Percentiles rank a stretch among this genome's conserved stretches.
phyloP scores from a whole-genome alignment of 257 asterid genomes.

The Plantago major region DNA sequence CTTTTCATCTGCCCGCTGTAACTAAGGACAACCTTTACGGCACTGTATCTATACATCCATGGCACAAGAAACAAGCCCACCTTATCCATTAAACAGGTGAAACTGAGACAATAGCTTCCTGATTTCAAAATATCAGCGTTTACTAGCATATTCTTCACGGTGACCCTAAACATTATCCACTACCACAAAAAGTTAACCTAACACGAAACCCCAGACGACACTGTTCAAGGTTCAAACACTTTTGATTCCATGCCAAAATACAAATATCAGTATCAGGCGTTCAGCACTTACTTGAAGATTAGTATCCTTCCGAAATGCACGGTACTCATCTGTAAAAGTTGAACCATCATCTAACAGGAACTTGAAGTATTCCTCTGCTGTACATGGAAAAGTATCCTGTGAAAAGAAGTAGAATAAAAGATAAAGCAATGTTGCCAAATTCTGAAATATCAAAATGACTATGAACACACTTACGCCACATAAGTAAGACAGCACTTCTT shows the following conservation, averaged over 20 bases:
- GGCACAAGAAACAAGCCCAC: too few species aligned
- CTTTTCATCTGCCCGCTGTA: too few species aligned
- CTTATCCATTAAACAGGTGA: too few species aligned
- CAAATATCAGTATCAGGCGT: too few species aligned
- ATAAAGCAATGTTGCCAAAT: background rate
- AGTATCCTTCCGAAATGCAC: slow-evolving; percentile 63
- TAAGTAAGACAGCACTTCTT: slow-evolving; percentile 68
- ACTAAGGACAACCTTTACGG: too few species aligned
- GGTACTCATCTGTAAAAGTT: slow-evolving; percentile 70
- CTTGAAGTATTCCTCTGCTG: slow-evolving; percentile 76
- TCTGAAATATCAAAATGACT: slow-evolving; percentile 16
- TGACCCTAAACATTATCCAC: too few species aligned
- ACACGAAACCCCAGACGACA: background rate
- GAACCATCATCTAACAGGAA: slow-evolving; percentile 72
- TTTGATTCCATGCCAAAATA: too few species aligned
- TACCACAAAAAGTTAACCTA: background rate
- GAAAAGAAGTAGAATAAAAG: slow-evolving; percentile 17
- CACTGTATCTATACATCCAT: too few species aligned
- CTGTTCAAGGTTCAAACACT: slow-evolving; percentile 7
- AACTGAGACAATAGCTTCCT: too few species aligned
- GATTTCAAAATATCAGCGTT: too few species aligned
- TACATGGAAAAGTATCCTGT: slow-evolving; percentile 85
- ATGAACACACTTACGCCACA: slow-evolving; percentile 42
- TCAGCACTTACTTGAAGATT: slow-evolving; percentile 60
- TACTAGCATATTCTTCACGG: background rate